A percentile compares a stretch with the other conserved stretches of the same genome.
phyloP scores from a whole-genome alignment of 768 basidiomycete genomes.

The Trametes cinnabarina region DNA sequence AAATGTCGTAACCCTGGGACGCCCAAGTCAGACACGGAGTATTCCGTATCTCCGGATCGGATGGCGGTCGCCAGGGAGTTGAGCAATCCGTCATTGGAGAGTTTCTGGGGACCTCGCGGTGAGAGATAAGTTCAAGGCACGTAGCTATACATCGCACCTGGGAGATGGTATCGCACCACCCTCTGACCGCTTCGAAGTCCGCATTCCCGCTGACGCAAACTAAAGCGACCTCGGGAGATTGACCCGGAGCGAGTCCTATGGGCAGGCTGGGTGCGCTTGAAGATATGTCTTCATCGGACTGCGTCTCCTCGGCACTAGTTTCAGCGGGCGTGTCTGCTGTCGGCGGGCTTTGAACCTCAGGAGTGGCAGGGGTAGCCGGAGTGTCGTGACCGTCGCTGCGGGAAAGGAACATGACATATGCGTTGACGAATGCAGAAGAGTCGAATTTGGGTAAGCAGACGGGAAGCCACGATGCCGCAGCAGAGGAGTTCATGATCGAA shows the following conservation, averaged over 20 bases:
- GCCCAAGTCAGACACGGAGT: conserved; percentile 70
- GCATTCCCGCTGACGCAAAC: conserved; percentile 79
- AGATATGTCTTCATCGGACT: neutral
- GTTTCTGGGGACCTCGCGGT: conserved; percentile 44
- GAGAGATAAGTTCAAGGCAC: neutral
- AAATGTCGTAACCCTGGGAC: conserved; percentile 93
- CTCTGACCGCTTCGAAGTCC: conserved; percentile 81
- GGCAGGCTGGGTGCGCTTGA: conserved; percentile 3
- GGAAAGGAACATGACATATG: conserved; percentile 73
- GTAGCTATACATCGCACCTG: conserved; percentile 42
- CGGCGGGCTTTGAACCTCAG: neutral
- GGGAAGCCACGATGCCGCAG: conserved; percentile 89
- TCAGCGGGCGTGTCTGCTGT: neutral
- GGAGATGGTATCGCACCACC: conserved; percentile 69
- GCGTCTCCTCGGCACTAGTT: no score
- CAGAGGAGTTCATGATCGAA: conserved; percentile 72
- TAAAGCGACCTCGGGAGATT: conserved; percentile 43
- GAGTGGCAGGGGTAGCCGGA: neutral
- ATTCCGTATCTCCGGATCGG: conserved; percentile 51
- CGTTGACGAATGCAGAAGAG: conserved; percentile 83
- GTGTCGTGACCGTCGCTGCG: conserved; percentile 23
- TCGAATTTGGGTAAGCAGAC: conserved; percentile 96
- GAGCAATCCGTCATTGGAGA: conserved; percentile 58
- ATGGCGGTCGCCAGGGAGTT: conserved; percentile 51
- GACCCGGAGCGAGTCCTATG: conserved; percentile 15